phyloP scores from a whole-genome alignment of 1,139 yeast species.

The Keqinozyma sinolaborantium region DNA sequence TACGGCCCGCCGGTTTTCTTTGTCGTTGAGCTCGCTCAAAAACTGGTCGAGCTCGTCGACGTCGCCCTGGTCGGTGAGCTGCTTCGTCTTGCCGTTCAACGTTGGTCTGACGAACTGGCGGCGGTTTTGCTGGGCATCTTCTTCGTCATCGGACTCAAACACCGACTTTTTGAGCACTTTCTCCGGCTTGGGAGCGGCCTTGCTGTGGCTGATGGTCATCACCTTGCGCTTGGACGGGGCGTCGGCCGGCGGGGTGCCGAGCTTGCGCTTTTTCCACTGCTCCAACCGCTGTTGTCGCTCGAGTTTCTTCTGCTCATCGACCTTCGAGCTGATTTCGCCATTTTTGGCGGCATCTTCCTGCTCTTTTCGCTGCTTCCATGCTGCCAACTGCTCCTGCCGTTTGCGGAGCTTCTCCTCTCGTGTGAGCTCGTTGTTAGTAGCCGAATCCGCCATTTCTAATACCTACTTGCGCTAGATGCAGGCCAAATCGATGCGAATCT shows the following conservation, averaged over 20 bases:
- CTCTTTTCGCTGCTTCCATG: conserved; percentile 38
- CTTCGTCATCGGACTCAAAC: conserved; percentile 14
- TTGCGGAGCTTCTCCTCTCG: conserved; percentile 32
- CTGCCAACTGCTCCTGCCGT: conserved; percentile 38
- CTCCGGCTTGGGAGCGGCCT: conserved; percentile 5
- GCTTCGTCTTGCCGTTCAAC: conserved; percentile 5
- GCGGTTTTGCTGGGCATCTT: conserved; percentile 13
- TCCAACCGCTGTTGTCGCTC: conserved; percentile 30
- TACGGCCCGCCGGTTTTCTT: neutral
- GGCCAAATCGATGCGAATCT: neutral
- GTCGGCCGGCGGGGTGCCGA: conserved; percentile 2
- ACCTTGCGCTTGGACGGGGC: conserved; percentile 3
- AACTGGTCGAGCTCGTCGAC: conserved; percentile 17
- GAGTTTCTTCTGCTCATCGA: conserved; percentile 13
- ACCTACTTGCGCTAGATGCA: conserved; percentile 2
- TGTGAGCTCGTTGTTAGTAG: conserved; percentile 13
- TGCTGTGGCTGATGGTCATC: conserved; percentile 1
- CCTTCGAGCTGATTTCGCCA: too few species aligned
- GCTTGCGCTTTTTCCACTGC: conserved; percentile 36
- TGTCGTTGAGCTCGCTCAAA: conserved; percentile 14
- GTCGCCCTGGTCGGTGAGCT: conserved; percentile 3
- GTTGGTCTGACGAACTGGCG: conserved; percentile 26
- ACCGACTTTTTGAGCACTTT: conserved; percentile 4
- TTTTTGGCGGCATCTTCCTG: conserved; percentile 10
- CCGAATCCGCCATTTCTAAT: conserved; percentile 3